Evolutionary conservation across 148 eudicot genomes (phyloP).

Genomic region (Oxyria digyna): DNA sequence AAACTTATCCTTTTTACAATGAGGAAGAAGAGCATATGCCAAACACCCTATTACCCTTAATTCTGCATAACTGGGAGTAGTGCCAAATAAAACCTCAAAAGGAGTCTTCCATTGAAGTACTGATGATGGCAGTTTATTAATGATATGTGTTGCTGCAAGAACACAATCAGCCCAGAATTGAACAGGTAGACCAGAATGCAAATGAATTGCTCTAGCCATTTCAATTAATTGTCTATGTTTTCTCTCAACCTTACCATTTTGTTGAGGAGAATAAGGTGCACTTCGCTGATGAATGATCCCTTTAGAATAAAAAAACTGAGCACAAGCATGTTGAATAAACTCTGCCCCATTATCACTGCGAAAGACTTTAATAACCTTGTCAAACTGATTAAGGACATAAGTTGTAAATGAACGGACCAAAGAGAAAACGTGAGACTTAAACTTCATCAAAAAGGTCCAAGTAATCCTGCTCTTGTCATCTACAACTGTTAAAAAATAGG

Average conservation of each 20-base stretch:
- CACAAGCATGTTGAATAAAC: neutral
- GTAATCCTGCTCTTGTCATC: too few species aligned
- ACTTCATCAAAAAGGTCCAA: too few species aligned
- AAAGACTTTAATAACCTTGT: neutral
- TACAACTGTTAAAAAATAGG: too few species aligned
- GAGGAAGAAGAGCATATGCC: too few species aligned
- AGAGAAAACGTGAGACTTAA: neutral
- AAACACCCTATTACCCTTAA: too few species aligned
- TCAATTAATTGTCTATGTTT: conserved; percentile 7
- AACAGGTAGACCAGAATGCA: neutral
- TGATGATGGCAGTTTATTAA: neutral
- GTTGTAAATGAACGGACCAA: neutral
- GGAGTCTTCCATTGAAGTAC: neutral
- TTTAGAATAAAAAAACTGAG: neutral
- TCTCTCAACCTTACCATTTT: conserved; percentile 8
- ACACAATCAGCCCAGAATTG: conserved; percentile 3
- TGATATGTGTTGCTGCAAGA: neutral
- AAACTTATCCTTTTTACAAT: too few species aligned
- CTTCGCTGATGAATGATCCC: neutral
- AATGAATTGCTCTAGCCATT: neutral
- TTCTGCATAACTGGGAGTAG: neutral
- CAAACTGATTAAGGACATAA: neutral
- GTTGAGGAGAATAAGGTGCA: neutral
- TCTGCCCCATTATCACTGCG: conserved; percentile 7
- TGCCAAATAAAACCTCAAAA: neutral